Conservation (phyloP, 495 filamentous ascomycete genomes). For the Lasiosphaeris hirsuta region DNA sequence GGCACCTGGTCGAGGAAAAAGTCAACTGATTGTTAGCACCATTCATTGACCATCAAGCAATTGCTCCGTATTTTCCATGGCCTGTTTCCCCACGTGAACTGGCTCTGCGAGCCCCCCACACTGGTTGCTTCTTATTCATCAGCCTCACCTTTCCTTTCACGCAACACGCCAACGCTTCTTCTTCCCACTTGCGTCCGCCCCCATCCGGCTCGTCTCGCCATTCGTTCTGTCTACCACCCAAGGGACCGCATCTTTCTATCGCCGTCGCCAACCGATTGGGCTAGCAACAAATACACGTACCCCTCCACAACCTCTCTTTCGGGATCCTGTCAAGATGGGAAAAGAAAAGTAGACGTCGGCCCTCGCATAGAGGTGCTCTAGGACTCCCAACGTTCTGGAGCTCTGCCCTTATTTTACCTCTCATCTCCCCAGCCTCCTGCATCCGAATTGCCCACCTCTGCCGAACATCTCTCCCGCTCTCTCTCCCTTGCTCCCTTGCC, state of each 20-base stretch:
- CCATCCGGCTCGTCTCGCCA: not conserved
- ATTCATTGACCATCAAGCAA: not conserved
- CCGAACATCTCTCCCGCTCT: no score
- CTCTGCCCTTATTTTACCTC: not conserved
- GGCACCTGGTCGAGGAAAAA: no score
- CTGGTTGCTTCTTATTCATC: not conserved
- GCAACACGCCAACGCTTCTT: not conserved
- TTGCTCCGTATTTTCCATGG: not conserved
- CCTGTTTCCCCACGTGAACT: not conserved
- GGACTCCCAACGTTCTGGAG: slow-evolving; percentile 10
- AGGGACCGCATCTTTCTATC: not conserved
- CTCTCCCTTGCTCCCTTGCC: no score
- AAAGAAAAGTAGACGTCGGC: slow-evolving; percentile 2
- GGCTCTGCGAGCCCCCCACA: not conserved
- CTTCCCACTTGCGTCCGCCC: not conserved
- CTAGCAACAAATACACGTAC: no score
- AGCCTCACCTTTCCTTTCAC: slow-evolving; percentile 2
- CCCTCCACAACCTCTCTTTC: not conserved
- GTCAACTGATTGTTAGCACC: not conserved
- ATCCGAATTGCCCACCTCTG: not conserved
- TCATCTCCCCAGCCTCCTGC: not conserved
- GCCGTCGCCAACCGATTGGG: no score
- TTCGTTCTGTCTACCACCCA: not conserved
- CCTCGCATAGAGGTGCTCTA: slow-evolving; percentile 16
- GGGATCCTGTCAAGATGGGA: slow-evolving; percentile 15